These are phyloP conservation scores for Pseudogymnoascus sp. DNA, from an alignment of 2,329 filamentous ascomycete species.

Conservation along the genomic window DNA sequence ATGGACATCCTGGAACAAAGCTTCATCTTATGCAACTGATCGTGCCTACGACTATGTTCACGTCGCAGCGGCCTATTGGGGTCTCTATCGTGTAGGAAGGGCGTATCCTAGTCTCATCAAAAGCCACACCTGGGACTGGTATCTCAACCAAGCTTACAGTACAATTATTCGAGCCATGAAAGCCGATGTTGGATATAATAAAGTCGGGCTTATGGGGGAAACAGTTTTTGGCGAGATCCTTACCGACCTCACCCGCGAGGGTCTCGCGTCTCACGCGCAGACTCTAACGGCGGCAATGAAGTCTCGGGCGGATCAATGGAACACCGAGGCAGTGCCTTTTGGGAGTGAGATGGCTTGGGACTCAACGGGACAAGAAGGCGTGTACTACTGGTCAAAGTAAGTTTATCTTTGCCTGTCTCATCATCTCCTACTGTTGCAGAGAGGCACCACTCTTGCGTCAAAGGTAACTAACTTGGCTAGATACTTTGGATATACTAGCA, in stretches of 20 bases:
- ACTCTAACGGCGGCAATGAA: conserved; percentile 40
- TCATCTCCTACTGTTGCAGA: conserved; percentile 21
- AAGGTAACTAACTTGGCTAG: background rate
- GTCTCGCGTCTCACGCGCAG: conserved; percentile 31
- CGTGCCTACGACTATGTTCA: conserved; percentile 54
- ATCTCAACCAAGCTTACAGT: conserved; percentile 44
- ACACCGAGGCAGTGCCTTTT: conserved; percentile 43
- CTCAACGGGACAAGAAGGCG: conserved; percentile 51
- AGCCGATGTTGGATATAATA: conserved; percentile 35
- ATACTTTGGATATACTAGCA: conserved; percentile 41
- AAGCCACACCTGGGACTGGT: conserved; percentile 42
- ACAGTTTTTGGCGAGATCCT: conserved; percentile 47
- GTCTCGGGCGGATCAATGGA: conserved; percentile 41
- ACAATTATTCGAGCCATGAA: conserved; percentile 36
- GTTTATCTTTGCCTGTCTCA: background rate
- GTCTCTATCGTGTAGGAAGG: conserved; percentile 45
- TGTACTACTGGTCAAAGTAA: conserved; percentile 46
- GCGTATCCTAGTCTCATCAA: conserved; percentile 38
- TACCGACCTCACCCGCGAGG: conserved; percentile 41
- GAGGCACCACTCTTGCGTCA: background rate
- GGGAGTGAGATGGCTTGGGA: conserved; percentile 57
- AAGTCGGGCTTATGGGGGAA: conserved; percentile 50
- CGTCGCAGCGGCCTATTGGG: conserved; percentile 47
- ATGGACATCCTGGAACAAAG: conserved; percentile 45
- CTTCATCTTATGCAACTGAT: conserved; percentile 36